Percentiles rank a stretch among this genome's conserved stretches.
Evolutionary conservation across 257 asterid species (phyloP).

Genomic region (Eustoma russellianum): DNA sequence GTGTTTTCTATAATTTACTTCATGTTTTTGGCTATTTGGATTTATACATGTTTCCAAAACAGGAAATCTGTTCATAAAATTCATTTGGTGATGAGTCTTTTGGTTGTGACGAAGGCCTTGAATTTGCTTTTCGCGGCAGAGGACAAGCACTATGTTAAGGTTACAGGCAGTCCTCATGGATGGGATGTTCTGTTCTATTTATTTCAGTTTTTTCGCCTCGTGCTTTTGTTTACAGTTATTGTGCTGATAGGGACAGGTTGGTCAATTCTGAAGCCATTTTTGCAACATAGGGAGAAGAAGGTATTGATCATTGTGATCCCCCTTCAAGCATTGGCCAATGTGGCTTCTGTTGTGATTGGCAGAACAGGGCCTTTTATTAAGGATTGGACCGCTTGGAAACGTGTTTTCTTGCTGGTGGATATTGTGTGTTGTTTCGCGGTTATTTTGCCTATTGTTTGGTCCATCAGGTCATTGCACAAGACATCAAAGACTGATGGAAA

Average conservation of each 20-base stretch:
- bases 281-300: conserved; percentile 92
- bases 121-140: conserved; percentile 83
- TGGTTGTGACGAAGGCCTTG: conserved; percentile 78
- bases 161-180: conserved; percentile 92
- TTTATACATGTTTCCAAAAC: conserved; percentile 37
- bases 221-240: conserved; percentile 75
- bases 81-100: conserved; percentile 66
- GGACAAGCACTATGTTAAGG: conserved; percentile 93
- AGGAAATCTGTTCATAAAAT: conserved; percentile 73
- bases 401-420: conserved; percentile 82
- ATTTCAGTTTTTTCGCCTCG: conserved; percentile 82
- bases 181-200: conserved; percentile 97
- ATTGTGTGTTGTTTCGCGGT: conserved; percentile 86
- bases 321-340: conserved; percentile 79
- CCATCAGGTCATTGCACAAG: conserved; percentile 90
- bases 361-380: conserved; percentile 92
- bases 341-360: conserved; percentile 87
- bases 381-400: conserved; percentile 97
- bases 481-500: conserved; percentile 96
- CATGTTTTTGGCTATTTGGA: conserved; percentile 61
- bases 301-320: conserved; percentile 98
- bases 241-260: conserved; percentile 87
- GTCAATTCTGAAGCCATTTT: conserved; percentile 84
- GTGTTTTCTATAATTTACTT: conserved; percentile 47
- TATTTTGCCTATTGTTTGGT: conserved; percentile 95